phyloP scores from a whole-genome alignment of 2,329 filamentous ascomycete genomes.

The Rutstroemia sp. region DNA sequence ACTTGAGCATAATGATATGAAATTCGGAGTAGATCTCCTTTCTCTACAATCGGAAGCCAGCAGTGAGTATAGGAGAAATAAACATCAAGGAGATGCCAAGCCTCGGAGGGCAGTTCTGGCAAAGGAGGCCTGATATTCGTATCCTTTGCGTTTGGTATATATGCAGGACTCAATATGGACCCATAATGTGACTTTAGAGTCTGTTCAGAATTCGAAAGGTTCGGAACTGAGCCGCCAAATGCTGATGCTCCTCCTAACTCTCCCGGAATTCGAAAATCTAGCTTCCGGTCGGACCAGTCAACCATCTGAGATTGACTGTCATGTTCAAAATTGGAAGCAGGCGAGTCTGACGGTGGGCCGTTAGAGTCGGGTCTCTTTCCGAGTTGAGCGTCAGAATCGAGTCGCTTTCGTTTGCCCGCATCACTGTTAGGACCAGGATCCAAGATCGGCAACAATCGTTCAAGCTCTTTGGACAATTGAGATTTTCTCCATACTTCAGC shows the following conservation, averaged over 20 bases:
- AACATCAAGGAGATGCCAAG: constrained; percentile 51
- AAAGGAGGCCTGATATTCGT: constrained; percentile 7
- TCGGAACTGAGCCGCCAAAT: not conserved
- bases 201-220: not conserved
- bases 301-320: not conserved
- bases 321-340: not conserved
- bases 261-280: constrained; percentile 3
- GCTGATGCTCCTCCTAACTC: not conserved
- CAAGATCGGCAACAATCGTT: constrained; percentile 25
- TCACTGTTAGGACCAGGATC: constrained; percentile 18
- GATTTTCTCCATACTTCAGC: constrained; percentile 29
- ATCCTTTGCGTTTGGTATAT: constrained; percentile 5
- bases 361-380: constrained; percentile 9
- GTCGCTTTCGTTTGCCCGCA: constrained; percentile 21
- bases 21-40: constrained; percentile 36
- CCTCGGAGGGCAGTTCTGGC: constrained; percentile 26
- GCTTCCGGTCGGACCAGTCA: constrained; percentile 6
- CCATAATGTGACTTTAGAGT: constrained; percentile 8
- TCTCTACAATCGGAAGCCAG: constrained; percentile 70
- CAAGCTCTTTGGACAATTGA: constrained; percentile 25
- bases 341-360: not conserved
- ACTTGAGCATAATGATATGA: constrained; percentile 27
- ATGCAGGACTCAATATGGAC: constrained; percentile 18
- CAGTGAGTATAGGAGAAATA: constrained; percentile 71
- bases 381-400: constrained; percentile 17